Percentiles rank a stretch among this genome's conserved stretches.
phyloP scores from a whole-genome alignment of 306 rosid genomes.

The Pterocarpus macrocarpus region DNA sequence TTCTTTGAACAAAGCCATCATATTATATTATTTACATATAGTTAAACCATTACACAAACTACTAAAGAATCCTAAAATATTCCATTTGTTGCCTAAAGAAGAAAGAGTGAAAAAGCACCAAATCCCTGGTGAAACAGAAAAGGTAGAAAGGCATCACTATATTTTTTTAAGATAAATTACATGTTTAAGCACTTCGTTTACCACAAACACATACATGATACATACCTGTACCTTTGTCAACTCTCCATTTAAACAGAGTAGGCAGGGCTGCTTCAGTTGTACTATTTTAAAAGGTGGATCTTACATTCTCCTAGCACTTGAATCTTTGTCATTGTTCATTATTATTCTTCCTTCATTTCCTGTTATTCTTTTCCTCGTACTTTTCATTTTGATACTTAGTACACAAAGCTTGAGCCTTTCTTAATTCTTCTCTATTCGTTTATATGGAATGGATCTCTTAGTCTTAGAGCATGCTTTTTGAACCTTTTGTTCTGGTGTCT shows the following conservation, averaged over 20 bases:
- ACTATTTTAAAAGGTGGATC: conserved; percentile 60
- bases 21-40: conserved; percentile 58
- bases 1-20: conserved; percentile 53
- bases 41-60: conserved; percentile 52
- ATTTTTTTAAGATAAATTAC: conserved; percentile 34
- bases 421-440: conserved; percentile 33
- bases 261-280: conserved; percentile 48
- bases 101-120: conserved; percentile 41
- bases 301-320: conserved; percentile 47
- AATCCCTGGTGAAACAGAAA: conserved; percentile 46
- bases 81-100: conserved; percentile 46
- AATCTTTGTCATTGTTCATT: conserved; percentile 32
- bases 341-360: conserved; percentile 47
- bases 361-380: conserved; percentile 36
- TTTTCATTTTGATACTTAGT: conserved; percentile 22
- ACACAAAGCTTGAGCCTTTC: conserved; percentile 24
- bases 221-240: conserved; percentile 19
- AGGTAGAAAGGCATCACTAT: conserved; percentile 40
- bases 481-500: conserved; percentile 44
- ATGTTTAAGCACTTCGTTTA: conserved; percentile 38
- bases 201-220: conserved; percentile 8
- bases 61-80: conserved; percentile 42
- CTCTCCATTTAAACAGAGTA: conserved; percentile 43
- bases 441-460: conserved; percentile 45
- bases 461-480: conserved; percentile 39